These are phyloP conservation scores for Sicyos baderoa DNA, from an alignment of 306 rosid species.

Conservation along the genomic window DNA sequence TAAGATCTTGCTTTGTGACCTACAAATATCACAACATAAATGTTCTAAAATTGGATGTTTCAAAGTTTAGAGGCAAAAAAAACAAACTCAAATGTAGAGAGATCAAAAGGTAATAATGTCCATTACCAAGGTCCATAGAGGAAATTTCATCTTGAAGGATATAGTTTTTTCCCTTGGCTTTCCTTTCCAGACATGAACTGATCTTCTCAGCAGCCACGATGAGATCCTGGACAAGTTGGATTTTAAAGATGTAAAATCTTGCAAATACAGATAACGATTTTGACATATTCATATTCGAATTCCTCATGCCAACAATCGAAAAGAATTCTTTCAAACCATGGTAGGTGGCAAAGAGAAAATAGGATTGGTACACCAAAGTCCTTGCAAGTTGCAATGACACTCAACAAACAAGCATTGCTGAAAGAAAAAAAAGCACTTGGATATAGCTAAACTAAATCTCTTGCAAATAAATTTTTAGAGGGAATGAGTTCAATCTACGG, in stretches of 20 bases:
- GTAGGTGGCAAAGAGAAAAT: neutral
- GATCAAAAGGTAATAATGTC: no score
- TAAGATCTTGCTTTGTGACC: conserved; percentile 46
- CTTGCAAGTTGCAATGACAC: conserved; percentile 5
- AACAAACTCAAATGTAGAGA: no score
- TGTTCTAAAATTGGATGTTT: no score
- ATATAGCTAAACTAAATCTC: neutral
- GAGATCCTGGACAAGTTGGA: conserved; percentile 44
- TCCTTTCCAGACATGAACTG: conserved; percentile 52
- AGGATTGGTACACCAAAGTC: neutral
- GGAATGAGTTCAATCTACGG: no score
- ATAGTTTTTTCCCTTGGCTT: conserved; percentile 37
- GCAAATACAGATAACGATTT: neutral
- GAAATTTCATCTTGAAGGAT: conserved; percentile 76
- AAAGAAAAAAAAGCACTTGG: neutral
- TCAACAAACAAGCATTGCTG: neutral
- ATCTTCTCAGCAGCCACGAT: conserved; percentile 76
- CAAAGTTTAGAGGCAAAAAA: no score
- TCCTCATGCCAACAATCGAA: neutral
- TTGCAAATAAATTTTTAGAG: no score
- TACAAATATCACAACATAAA: conserved; percentile 21
- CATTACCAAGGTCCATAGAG: conserved; percentile 61
- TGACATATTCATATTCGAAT: neutral
- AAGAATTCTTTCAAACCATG: neutral
- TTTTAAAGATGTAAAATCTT: neutral